These are phyloP conservation scores for Capsicum chinense DNA, from an alignment of 257 asterid genomes.

Conservation along the genomic window DNA sequence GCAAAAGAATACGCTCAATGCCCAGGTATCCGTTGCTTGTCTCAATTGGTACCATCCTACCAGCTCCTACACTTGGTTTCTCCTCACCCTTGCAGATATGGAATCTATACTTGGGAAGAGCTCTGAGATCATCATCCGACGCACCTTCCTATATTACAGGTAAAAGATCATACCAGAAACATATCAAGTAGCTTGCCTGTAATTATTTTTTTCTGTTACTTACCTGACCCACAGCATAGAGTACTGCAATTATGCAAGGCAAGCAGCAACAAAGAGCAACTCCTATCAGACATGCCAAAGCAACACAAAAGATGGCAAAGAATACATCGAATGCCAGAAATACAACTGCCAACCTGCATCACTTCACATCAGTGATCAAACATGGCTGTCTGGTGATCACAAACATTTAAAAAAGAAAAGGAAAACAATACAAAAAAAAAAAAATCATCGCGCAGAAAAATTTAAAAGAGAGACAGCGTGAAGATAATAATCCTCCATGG, in stretches of 20 bases:
- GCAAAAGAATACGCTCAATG: slow-evolving; percentile 68
- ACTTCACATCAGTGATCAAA: slow-evolving; percentile 42
- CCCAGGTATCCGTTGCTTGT: slow-evolving; percentile 65
- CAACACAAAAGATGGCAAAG: slow-evolving; percentile 96
- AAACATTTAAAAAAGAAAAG: slow-evolving; percentile 10
- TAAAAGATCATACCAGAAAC: not conserved
- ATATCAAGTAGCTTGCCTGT: not conserved
- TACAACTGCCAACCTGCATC: slow-evolving; percentile 93
- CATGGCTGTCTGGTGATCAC: slow-evolving; percentile 25
- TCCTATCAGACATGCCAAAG: slow-evolving; percentile 91
- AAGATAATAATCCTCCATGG: not conserved
- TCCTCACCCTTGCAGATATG: slow-evolving; percentile 66
- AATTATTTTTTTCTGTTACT: not conserved
- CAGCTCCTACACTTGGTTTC: slow-evolving; percentile 57
- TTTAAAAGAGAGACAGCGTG: not conserved
- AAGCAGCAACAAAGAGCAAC: slow-evolving; percentile 96
- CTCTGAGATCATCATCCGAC: slow-evolving; percentile 85
- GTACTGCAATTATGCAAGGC: slow-evolving; percentile 97
- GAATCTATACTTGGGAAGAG: slow-evolving; percentile 80
- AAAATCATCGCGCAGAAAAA: not conserved
- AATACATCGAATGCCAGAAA: slow-evolving; percentile 97
- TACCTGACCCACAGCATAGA: slow-evolving; percentile 99
- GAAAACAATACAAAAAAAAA: not conserved
- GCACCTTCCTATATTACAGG: slow-evolving; percentile 83
- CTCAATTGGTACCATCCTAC: slow-evolving; percentile 81